These are phyloP conservation scores for Pyrenochaeta sp. DNA, from an alignment of 2,329 filamentous ascomycete genomes.

Conservation along the genomic window DNA sequence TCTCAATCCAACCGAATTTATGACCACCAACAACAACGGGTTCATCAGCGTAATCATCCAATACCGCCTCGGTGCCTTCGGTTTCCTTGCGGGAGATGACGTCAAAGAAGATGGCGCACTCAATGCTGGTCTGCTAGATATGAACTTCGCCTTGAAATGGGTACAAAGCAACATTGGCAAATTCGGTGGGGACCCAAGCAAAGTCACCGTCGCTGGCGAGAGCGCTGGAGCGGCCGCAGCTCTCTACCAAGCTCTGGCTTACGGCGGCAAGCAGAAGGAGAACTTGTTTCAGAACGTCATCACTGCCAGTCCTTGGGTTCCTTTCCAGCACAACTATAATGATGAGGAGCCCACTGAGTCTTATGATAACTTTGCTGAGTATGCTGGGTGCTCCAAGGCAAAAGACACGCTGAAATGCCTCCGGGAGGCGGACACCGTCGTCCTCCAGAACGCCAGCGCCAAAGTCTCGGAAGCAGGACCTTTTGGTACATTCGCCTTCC, in stretches of 20 bases:
- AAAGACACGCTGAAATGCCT: conserved; percentile 39
- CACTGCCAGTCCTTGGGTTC: conserved; percentile 43
- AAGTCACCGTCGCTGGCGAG: conserved; percentile 69
- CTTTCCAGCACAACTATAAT: conserved; percentile 42
- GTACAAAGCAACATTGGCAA: conserved; percentile 64
- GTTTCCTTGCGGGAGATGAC: conserved; percentile 68
- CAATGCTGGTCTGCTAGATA: conserved; percentile 71
- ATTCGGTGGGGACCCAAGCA: conserved; percentile 63
- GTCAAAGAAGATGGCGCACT: conserved; percentile 65
- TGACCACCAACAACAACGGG: conserved; percentile 54
- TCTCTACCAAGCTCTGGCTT: conserved; percentile 51
- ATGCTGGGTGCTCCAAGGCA: conserved; percentile 37
- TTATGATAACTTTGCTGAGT: conserved; percentile 39
- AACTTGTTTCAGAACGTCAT: conserved; percentile 47
- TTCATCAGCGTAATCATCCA: conserved; percentile 69
- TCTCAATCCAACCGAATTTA: conserved; percentile 43
- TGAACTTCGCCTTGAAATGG: conserved; percentile 69
- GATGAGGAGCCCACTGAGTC: conserved; percentile 39
- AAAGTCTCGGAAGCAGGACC: conserved; percentile 43
- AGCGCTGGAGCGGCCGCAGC: conserved; percentile 69
- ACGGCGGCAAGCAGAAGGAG: conserved; percentile 47
- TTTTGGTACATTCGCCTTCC: conserved; percentile 54
- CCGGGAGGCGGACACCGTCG: conserved; percentile 29
- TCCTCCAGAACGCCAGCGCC: conserved; percentile 40
- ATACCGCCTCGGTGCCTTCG: conserved; percentile 69